These are phyloP conservation scores for Boletus barrowsii DNA, from an alignment of 768 basidiomycete species.

Conservation along the genomic window DNA sequence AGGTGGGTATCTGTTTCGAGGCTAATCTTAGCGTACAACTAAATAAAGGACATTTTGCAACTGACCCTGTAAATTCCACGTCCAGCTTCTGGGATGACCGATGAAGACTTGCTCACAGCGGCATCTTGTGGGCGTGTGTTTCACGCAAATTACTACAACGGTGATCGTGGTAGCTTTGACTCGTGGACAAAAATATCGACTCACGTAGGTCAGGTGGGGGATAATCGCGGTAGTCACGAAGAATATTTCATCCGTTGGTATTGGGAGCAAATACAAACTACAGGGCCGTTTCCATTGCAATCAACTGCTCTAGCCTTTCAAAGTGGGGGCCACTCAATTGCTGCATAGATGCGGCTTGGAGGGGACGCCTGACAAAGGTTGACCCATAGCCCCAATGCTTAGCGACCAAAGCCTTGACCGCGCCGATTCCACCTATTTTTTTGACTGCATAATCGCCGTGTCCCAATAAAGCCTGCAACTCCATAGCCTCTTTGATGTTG, in stretches of 20 bases:
- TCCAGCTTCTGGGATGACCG: too few relatives aligned
- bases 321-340: slow-evolving; percentile 39
- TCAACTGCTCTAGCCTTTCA: slow-evolving; percentile 42
- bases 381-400: slow-evolving; percentile 65
- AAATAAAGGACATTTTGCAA: too few relatives aligned
- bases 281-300: slow-evolving; percentile 41
- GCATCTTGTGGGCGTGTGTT: background rate
- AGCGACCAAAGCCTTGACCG: slow-evolving; percentile 61
- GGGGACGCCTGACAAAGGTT: slow-evolving; percentile 45
- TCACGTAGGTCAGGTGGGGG: background rate
- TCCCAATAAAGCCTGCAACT: slow-evolving; percentile 56
- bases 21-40: too few relatives aligned
- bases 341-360: slow-evolving; percentile 40
- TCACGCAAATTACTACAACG: background rate
- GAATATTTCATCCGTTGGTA: background rate
- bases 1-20: too few relatives aligned
- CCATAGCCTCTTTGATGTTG: slow-evolving; percentile 55
- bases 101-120: background rate
- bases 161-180: background rate
- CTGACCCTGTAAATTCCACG: too few relatives aligned
- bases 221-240: background rate
- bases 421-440: slow-evolving; percentile 65
- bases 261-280: slow-evolving; percentile 14
- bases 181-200: background rate
- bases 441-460: slow-evolving; percentile 66